Base-by-base conservation (phyloP, 2,329 filamentous ascomycete genomes). In the Arthrinium puccinioides region DNA sequence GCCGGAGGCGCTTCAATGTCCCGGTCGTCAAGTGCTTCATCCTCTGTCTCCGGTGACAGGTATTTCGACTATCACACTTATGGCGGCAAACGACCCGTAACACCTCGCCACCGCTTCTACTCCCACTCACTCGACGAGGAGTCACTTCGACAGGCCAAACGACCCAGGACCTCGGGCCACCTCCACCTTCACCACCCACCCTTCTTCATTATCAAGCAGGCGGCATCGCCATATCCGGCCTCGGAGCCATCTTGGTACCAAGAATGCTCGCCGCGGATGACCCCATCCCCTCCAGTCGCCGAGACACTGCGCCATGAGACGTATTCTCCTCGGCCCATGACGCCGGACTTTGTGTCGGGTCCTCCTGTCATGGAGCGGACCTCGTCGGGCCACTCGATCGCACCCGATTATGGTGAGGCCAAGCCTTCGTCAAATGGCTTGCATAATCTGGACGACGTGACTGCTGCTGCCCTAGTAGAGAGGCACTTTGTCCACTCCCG, bases 401-500 rank as follows among this genome's bases (percentile, higher is more conserved):
- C 62, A 9, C 61, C 64, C 9, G n/a, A n/a, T n/a, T n/a, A n/a
- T n/a, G n/a, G n/a, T n/a, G n/a, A n/a, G n/a, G n/a, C n/a, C n/a
- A n/a, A n/a, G n/a, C n/a, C n/a, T n/a, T n/a, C n/a, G n/a, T n/a
- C n/a, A n/a, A n/a, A n/a, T n/a, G n/a, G n/a, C n/a, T n/a, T n/a
- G n/a, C n/a, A 57, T 18, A 54, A 68, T 11, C 47, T 67, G 13
- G 60, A 63, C 32, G 74, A 78, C 45, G 53, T 58, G 4, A 56
- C 62, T 16, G 74, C 74, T 2, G 70, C 71, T 4, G 55, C 57
- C 33, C 52, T 66, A n/a, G 74, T 77, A 9, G 60, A 62, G 30
- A 55, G 61, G 15, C 67, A 76, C 42, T 57, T 76, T 33, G 56
- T 60, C 26, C 60, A 52, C 38, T 63, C 64, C 43, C 61, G 61